Evolutionary conservation across 768 basidiomycete genomes (phyloP).

Genomic region (Boletus huronensis): DNA sequence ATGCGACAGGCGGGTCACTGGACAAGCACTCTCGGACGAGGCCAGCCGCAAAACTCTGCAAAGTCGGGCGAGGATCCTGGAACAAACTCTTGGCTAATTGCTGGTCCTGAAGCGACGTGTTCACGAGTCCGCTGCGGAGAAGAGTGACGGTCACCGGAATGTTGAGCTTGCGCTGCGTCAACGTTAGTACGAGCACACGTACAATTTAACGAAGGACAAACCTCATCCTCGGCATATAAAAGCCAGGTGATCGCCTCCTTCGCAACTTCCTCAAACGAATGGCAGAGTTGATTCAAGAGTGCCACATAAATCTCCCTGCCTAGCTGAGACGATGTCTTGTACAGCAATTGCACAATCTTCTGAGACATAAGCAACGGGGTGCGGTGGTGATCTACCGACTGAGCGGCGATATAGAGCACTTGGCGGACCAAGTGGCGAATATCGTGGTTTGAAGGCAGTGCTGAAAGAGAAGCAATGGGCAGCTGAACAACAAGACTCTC

Average conservation of each 20-base stretch:
- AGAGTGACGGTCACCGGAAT: conserved; percentile 90
- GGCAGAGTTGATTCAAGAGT: conserved; percentile 85
- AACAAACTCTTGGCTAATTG: conserved; percentile 84
- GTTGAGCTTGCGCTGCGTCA: conserved; percentile 85
- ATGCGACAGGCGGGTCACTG: conserved; percentile 73
- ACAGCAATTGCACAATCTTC: conserved; percentile 92
- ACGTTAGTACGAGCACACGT: conserved; percentile 3
- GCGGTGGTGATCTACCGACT: conserved; percentile 74
- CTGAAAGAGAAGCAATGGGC: conserved; percentile 65
- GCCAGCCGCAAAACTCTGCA: conserved; percentile 79
- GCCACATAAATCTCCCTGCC: conserved; percentile 92
- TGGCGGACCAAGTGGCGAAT: conserved; percentile 81
- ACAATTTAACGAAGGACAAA: conserved; percentile 34
- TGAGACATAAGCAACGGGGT: conserved; percentile 93
- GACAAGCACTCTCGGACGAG: conserved; percentile 86
- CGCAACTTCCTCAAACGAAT: conserved; percentile 85
- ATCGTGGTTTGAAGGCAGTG: conserved; percentile 80
- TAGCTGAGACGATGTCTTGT: conserved; percentile 81
- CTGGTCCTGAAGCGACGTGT: conserved; percentile 74
- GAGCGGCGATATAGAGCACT: conserved; percentile 76
- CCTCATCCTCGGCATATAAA: conserved; percentile 94
- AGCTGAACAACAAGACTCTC: conserved; percentile 78
- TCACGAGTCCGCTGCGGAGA: conserved; percentile 78
- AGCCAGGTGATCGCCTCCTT: conserved; percentile 98
- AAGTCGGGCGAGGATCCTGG: conserved; percentile 69